A percentile compares a stretch with the other conserved stretches of the same genome.
Evolutionary conservation across 78 protist species (phyloP).

Genomic region (Dictyostelium brefeldianum): DNA sequence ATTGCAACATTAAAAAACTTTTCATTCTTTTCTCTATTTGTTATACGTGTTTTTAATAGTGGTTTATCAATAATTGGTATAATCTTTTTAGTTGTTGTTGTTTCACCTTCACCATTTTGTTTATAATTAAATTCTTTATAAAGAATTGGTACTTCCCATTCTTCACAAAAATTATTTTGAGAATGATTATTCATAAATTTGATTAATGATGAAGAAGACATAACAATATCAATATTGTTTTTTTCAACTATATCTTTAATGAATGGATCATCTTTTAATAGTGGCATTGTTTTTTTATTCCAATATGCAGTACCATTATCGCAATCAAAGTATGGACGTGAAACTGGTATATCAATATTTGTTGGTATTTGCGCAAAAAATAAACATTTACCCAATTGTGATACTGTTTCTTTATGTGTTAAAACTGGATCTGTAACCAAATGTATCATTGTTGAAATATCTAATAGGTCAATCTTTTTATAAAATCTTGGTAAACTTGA

Average conservation of each 20-base stretch:
- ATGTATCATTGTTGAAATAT: constrained; percentile 45
- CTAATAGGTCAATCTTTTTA: constrained; percentile 14
- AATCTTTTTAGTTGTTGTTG: neutral
- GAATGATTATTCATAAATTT: constrained; percentile 49
- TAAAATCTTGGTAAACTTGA: constrained; percentile 50
- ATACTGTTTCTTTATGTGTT: constrained; percentile 40
- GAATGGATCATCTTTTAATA: constrained; percentile 42
- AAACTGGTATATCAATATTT: constrained; percentile 14
- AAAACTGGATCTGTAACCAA: constrained; percentile 46
- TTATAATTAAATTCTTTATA: constrained; percentile 10
- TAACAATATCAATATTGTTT: constrained; percentile 57
- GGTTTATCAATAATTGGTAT: constrained; percentile 71
- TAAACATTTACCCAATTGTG: constrained; percentile 59
- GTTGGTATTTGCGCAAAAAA: constrained; percentile 32
- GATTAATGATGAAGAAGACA: constrained; percentile 66
- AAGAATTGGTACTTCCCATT: constrained; percentile 58
- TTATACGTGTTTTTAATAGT: constrained; percentile 31
- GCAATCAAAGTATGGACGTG: neutral
- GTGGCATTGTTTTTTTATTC: constrained; percentile 30
- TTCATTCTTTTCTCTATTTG: constrained; percentile 75
- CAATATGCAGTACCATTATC: neutral
- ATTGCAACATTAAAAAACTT: constrained; percentile 53
- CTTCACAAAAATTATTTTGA: constrained; percentile 23
- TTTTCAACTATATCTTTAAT: constrained; percentile 28
- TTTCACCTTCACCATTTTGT: neutral